A percentile compares a stretch with the other conserved stretches of the same genome.
These are phyloP conservation scores for Cadophora malorum DNA, from an alignment of 2,329 filamentous ascomycete species.

Conservation along the genomic window DNA sequence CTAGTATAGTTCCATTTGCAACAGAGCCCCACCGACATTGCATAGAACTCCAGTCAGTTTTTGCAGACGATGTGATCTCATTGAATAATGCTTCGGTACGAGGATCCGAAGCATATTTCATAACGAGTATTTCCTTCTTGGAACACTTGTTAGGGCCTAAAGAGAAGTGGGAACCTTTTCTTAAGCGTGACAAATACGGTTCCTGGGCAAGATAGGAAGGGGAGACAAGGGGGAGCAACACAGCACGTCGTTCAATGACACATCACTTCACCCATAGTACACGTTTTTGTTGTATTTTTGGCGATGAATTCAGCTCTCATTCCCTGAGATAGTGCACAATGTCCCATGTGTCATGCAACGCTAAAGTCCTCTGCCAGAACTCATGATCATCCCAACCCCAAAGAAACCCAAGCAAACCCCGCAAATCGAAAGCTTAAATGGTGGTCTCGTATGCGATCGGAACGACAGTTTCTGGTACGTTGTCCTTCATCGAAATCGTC, in stretches of 20 bases:
- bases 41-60: not conserved
- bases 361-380: constrained; percentile 40
- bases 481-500: constrained; percentile 80
- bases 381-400: constrained; percentile 42
- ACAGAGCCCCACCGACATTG: not conserved
- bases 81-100: not conserved
- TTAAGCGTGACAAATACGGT: constrained; percentile 43
- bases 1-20: not conserved
- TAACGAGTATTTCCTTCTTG: constrained; percentile 32
- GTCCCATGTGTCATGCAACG: constrained; percentile 44
- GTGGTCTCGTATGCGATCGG: constrained; percentile 97
- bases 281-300: constrained; percentile 28
- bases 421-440: constrained; percentile 67
- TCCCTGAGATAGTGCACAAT: constrained; percentile 44
- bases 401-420: constrained; percentile 45
- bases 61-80: constrained; percentile 3
- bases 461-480: constrained; percentile 88
- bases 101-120: constrained; percentile 14
- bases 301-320: constrained; percentile 42
- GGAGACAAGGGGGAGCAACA: not conserved
- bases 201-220: constrained; percentile 23
- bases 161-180: constrained; percentile 39
- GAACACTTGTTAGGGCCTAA: constrained; percentile 42
- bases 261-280: constrained; percentile 12
- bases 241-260: not conserved